Evolutionary conservation across 1,284 basidiomycete genomes (phyloP).

Genomic region (Microbotryum scabiosae): DNA sequence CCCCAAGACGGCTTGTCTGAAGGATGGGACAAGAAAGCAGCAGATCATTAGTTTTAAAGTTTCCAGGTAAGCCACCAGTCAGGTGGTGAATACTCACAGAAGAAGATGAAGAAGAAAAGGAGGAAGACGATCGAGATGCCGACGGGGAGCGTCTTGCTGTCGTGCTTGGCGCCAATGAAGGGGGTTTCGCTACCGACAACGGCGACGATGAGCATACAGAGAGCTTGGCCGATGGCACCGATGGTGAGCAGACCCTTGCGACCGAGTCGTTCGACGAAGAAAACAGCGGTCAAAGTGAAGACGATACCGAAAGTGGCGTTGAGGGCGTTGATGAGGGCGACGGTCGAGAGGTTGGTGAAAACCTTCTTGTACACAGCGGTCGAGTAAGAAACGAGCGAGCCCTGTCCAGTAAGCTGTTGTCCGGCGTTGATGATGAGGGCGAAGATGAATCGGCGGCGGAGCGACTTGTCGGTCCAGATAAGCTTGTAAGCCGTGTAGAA

Average conservation of each 20-base stretch:
- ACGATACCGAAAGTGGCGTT: slow-evolving; percentile 24
- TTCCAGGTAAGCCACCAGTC: too few relatives aligned
- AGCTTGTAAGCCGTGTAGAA: slow-evolving; percentile 4
- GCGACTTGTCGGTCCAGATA: slow-evolving; percentile 22
- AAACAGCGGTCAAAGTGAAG: slow-evolving; percentile 23
- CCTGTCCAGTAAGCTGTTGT: slow-evolving; percentile 28
- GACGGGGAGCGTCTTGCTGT: slow-evolving; percentile 19
- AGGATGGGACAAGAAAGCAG: too few relatives aligned
- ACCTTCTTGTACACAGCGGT: slow-evolving; percentile 28
- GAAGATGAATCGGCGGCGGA: slow-evolving; percentile 26
- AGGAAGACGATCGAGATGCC: slow-evolving; percentile 24
- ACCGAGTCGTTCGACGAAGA: slow-evolving; percentile 23
- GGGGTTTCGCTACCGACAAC: slow-evolving; percentile 16
- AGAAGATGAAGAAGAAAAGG: slow-evolving; percentile 22
- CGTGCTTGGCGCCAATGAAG: slow-evolving; percentile 1
- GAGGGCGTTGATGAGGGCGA: slow-evolving; percentile 30
- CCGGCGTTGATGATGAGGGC: slow-evolving; percentile 27
- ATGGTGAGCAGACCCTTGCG: slow-evolving; percentile 15
- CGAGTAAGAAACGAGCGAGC: slow-evolving; percentile 19
- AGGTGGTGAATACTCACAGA: background rate
- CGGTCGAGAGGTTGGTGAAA: slow-evolving; percentile 19
- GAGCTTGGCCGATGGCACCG: slow-evolving; percentile 21
- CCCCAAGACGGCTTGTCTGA: slow-evolving; percentile 29
- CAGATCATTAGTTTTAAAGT: too few relatives aligned
- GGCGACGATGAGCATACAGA: slow-evolving; percentile 22